Evolutionary conservation across 345 rosid species (phyloP).

Genomic region (Brassica juncea): DNA sequence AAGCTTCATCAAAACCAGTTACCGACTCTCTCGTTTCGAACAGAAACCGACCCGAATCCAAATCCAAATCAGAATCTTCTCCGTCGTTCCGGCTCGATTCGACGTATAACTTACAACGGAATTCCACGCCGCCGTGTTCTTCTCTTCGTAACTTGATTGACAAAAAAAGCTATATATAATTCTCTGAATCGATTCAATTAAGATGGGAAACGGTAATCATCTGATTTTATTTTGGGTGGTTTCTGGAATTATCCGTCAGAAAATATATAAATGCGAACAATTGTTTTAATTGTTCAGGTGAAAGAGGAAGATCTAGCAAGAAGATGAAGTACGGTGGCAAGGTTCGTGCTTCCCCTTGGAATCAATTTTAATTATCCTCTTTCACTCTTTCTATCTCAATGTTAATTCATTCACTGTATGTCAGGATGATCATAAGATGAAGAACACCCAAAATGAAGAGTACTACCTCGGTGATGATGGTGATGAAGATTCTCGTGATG

Average conservation of each 20-base stretch:
- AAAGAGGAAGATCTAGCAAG: slow-evolving; percentile 72
- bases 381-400: not conserved
- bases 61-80: not conserved
- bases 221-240: not conserved
- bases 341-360: slow-evolving; percentile 40
- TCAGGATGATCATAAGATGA: slow-evolving; percentile 33
- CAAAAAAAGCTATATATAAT: not conserved
- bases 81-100: not conserved
- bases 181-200: slow-evolving; percentile 25
- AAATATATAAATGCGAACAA: not conserved
- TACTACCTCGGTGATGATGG: slow-evolving; percentile 52
- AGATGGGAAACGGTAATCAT: slow-evolving; percentile 36
- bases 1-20: not conserved
- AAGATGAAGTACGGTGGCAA: slow-evolving; percentile 56
- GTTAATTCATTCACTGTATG: not conserved
- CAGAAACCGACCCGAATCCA: not conserved
- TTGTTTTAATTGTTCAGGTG: slow-evolving; percentile 51
- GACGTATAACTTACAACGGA: not conserved
- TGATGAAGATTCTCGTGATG: slow-evolving; percentile 70
- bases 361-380: not conserved
- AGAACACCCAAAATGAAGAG: slow-evolving; percentile 52
- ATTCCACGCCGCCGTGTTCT: not conserved
- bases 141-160: slow-evolving; percentile 2
- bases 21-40: not conserved
- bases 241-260: slow-evolving; percentile 4